Evolutionary conservation across 352 stramenopile species (phyloP).

Genomic region (Phytophthora tubulina): DNA sequence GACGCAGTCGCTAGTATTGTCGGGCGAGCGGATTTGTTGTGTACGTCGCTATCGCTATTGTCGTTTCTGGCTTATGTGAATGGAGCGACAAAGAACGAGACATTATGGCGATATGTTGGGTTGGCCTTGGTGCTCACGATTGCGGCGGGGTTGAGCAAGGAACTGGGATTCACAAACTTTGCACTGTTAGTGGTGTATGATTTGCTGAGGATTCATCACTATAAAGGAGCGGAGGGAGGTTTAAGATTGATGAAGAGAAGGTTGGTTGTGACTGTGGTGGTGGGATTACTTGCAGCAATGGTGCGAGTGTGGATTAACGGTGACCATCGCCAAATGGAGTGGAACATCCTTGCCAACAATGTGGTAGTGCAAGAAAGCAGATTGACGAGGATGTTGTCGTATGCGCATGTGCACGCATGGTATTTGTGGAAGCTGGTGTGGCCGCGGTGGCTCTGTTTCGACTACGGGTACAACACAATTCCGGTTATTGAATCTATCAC

Average conservation of each 20-base stretch:
- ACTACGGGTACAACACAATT: slow-evolving; percentile 93
- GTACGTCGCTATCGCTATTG: slow-evolving; percentile 68
- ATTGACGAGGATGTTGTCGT: slow-evolving; percentile 68
- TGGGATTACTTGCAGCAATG: slow-evolving; percentile 37
- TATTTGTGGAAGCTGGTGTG: slow-evolving; percentile 92
- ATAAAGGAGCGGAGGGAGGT: not conserved
- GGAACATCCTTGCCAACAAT: slow-evolving; percentile 90
- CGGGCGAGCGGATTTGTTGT: slow-evolving; percentile 91
- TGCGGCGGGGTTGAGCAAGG: slow-evolving; percentile 83
- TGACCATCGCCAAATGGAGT: slow-evolving; percentile 70
- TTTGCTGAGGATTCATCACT: slow-evolving; percentile 34
- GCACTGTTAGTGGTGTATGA: slow-evolving; percentile 81
- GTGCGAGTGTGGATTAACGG: slow-evolving; percentile 77
- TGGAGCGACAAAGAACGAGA: slow-evolving; percentile 29
- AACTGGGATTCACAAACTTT: slow-evolving; percentile 89
- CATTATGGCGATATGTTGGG: slow-evolving; percentile 32
- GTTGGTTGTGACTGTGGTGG: slow-evolving; percentile 13
- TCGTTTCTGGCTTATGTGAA: slow-evolving; percentile 69
- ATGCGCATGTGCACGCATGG: slow-evolving; percentile 87
- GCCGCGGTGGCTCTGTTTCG: slow-evolving; percentile 88
- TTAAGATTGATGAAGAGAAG: slow-evolving; percentile 22
- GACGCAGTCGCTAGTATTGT: slow-evolving; percentile 93
- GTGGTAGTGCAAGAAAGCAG: slow-evolving; percentile 63
- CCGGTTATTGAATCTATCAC: slow-evolving; percentile 62
- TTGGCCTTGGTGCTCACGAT: slow-evolving; percentile 36